Base-by-base conservation (phyloP, 1,139 yeast genomes). In the Kluyveromyces sp. region DNA sequence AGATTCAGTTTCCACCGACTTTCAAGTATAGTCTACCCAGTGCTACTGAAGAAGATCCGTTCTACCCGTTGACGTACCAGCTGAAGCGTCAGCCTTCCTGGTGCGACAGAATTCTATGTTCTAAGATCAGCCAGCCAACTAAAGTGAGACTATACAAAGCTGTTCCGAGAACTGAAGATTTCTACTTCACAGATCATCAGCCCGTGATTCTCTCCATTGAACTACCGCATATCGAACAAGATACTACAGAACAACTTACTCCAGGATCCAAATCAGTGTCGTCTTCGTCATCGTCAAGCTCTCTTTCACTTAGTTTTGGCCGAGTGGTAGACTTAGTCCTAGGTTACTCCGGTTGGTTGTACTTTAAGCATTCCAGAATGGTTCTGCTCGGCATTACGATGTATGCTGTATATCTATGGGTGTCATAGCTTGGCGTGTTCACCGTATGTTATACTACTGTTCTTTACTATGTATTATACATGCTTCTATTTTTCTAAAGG, bases 71-170 rank as follows among this genome's bases (percentile, higher is more conserved):
- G 4, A 13, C 19, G 4, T 83, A 75, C 60, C 75, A 77, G 50
- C 42, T 62, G 3, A 80, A 78, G 50, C 66, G 96, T 46, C 68
- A 70, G 2, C 94, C 96, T 0, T 82, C 95, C 3, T 88, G 95
- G 95, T 87, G 96, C 61, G 96, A 88, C 59, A 67, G 96, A 42
- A 76, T 88, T 3, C 59, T 88, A 37, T 85, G 68, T 55, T 74
- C 76, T 46, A 61, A 71, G 0, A 79, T 80, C 55, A 60, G 62
- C 13, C 17, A 34, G 12, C 51, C 49, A 2, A 43, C 46, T 1
- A 41, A 30, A 1, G 31, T 39, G 3, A 37, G 47, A 3, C 7
- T 43, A 2, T 66, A 66, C 46, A 46, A 46, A 13, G 51, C 64
- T 0, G 32, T 65, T 3, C 34, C 39, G n/a, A 51, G 65, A 36